Conservation (phyloP, 148 eudicot species). For the Fagopyrum homotropicum region DNA sequence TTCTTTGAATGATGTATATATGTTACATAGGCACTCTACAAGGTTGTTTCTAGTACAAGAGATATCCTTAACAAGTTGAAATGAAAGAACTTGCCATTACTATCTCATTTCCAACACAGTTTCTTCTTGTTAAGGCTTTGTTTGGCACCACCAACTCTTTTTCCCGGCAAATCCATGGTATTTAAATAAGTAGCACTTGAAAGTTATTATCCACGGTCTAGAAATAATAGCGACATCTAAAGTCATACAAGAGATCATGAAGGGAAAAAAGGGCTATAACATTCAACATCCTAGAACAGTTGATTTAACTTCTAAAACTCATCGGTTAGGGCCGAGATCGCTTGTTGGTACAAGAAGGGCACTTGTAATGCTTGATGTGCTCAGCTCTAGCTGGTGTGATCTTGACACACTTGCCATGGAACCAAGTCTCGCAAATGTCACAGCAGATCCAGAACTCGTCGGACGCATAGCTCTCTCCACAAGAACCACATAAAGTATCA, state of each 20-base stretch:
- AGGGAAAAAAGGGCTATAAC: neutral
- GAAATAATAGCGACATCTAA: conserved; percentile 3
- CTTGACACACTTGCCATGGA: conserved; percentile 93
- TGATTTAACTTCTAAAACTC: too few relatives aligned
- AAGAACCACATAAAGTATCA: conserved; percentile 80
- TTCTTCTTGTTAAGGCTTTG: neutral
- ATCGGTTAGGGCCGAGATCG: conserved; percentile 51
- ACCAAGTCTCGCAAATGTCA: conserved; percentile 87
- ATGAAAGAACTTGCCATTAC: neutral
- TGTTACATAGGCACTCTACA: neutral
- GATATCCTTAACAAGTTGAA: neutral
- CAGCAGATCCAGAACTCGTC: conserved; percentile 93
- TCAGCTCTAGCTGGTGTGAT: conserved; percentile 88
- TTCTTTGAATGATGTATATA: neutral
- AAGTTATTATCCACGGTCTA: neutral
- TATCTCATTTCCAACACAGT: too few relatives aligned
- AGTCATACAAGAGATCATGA: neutral
- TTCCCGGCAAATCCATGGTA: too few relatives aligned
- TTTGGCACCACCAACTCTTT: neutral
- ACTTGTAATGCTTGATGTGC: conserved; percentile 95
- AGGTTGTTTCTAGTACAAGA: neutral
- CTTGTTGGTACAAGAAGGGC: conserved; percentile 85
- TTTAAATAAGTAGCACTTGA: neutral
- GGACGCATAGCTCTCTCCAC: conserved; percentile 69
- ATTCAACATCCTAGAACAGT: neutral